These are phyloP conservation scores for Parachlorella kessleri DNA, from an alignment of 139 green algal species.

Conservation along the genomic window DNA sequence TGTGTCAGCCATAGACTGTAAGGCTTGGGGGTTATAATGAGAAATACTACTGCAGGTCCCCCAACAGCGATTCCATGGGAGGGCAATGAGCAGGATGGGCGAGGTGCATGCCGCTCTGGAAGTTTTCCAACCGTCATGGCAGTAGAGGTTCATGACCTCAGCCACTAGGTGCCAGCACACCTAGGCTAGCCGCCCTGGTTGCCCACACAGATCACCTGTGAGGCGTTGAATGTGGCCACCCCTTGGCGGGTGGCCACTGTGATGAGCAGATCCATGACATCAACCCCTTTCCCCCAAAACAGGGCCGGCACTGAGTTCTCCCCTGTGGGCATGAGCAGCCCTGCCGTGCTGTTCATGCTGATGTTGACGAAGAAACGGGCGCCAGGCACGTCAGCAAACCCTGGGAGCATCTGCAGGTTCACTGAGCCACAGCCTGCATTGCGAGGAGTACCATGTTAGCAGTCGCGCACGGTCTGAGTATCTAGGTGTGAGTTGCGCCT, in stretches of 20 bases:
- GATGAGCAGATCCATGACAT: constrained; percentile 37
- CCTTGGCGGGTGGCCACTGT: constrained; percentile 43
- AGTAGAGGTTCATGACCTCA: too few species aligned
- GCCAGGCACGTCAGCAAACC: constrained; percentile 35
- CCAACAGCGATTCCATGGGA: too few species aligned
- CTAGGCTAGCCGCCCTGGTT: too few species aligned
- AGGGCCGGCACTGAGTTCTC: constrained; percentile 14
- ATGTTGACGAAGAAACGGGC: constrained; percentile 58
- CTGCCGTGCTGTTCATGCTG: constrained; percentile 37
- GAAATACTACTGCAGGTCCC: too few species aligned
- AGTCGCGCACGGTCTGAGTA: constrained; percentile 8
- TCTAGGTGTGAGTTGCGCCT: not conserved
- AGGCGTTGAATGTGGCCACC: constrained; percentile 47
- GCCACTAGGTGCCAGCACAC: too few species aligned
- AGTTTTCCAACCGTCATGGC: too few species aligned
- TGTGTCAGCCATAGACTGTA: too few species aligned
- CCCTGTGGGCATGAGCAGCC: constrained; percentile 29
- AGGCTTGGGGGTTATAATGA: too few species aligned
- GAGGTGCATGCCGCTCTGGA: too few species aligned
- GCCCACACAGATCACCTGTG: not conserved
- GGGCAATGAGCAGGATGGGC: too few species aligned
- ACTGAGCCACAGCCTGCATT: constrained; percentile 51
- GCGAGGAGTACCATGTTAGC: not conserved
- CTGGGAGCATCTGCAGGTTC: constrained; percentile 36
- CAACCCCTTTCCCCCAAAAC: constrained; percentile 19